Base-by-base conservation (phyloP, 1,284 basidiomycete species). In the Sphagnurus paluster region DNA sequence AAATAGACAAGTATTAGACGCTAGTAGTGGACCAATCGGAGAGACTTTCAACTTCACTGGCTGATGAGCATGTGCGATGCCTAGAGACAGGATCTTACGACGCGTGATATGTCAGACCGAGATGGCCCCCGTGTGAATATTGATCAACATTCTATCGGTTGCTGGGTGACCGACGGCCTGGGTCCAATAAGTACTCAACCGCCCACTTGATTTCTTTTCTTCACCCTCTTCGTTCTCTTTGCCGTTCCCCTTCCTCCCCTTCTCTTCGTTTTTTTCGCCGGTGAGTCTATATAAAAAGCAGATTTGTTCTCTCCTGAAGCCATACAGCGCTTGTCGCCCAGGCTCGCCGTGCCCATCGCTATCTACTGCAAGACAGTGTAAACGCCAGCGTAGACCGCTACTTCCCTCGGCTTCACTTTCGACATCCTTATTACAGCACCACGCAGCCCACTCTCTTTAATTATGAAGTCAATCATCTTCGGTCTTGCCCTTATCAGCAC, bases 321-420 rank as follows among this genome's bases (percentile, higher is more conserved):
- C 55, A 39, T 42, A 32, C 34, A 67, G 69, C 67, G 69, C 72
- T 72, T 71, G 72, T 63, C 63, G 64, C 60, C 64, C 43, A 63
- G 61, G 57, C 64, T 57, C 60, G 60, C 59, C 56, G 56, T 43
- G 48, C 50, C 54, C 59, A 57, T 65, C 59, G 57, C 63, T 56
- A 56, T 59, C 57, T 66, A 71, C 78, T 82, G 79, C 79, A 67
- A 80, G 79, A 72, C 79, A 80, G 77, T 76, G 61, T 68, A 59
- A 58, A 69, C 61, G 62, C 65, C 70, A 82, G 83, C 83, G 83
- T 86, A 79, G 82, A 87, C 70, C 83, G 83, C 83, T 82, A 63
- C 54, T 65, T 68, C 69, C 68, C 65, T 66, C 62, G 56, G 68
- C 63, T 70, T 67, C 55, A 62, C 63, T 62, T 67, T 56, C 61